phyloP scores from a whole-genome alignment of 345 rosid genomes.

The Syzygium jambos region DNA sequence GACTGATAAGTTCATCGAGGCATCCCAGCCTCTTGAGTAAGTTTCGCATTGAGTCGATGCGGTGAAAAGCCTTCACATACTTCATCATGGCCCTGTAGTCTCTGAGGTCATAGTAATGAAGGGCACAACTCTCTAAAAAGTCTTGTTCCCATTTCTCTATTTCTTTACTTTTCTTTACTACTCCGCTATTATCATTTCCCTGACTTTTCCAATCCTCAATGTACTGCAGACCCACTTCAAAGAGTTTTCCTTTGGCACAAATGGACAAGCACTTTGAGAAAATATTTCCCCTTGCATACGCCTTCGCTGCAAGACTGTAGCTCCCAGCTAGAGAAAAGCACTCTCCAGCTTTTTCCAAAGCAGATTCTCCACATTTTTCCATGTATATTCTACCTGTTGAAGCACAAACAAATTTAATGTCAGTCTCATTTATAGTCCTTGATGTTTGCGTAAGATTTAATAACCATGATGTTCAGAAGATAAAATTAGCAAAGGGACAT shows the following conservation, averaged over 20 bases:
- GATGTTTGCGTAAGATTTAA: neutral
- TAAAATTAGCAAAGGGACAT: neutral
- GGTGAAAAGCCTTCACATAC: slow-evolving; percentile 10
- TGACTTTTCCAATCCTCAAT: slow-evolving; percentile 1
- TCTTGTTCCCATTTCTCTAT: neutral
- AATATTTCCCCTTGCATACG: neutral
- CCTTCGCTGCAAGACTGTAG: neutral
- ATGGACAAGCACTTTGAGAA: slow-evolving; percentile 6
- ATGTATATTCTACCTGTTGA: slow-evolving; percentile 28
- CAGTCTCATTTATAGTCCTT: neutral
- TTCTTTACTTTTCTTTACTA: neutral
- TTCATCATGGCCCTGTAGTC: slow-evolving; percentile 10
- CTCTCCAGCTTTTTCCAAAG: neutral
- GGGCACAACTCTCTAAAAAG: neutral
- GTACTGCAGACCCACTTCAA: neutral
- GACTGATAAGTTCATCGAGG: slow-evolving; percentile 14
- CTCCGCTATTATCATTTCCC: neutral
- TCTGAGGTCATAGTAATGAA: neutral
- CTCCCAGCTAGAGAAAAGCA: neutral
- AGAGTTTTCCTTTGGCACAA: neutral
- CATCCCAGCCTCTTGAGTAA: slow-evolving; percentile 4
- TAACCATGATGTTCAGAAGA: neutral
- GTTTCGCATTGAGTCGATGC: neutral
- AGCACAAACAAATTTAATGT: neutral
- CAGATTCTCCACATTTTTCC: slow-evolving; percentile 5